Evolutionary conservation across 495 filamentous ascomycete genomes (phyloP).

Genomic region (Penicillium alfredii): DNA sequence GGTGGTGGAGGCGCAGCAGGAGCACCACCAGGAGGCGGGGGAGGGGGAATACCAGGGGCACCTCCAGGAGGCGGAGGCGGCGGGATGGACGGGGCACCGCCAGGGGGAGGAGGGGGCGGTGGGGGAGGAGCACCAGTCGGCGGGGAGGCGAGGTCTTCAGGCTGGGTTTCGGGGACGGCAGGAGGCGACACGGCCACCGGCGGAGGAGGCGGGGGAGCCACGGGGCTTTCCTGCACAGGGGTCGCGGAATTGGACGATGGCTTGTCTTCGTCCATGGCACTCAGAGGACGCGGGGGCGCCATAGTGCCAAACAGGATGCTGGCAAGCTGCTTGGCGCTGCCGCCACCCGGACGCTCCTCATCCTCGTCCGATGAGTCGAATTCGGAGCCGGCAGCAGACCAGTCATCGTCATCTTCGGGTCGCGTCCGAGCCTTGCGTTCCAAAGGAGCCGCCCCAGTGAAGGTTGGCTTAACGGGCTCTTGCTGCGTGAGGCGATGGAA

Average conservation of each 20-base stretch:
- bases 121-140: slow-evolving; percentile 24
- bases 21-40: slow-evolving; percentile 24
- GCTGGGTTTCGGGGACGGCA: slow-evolving; percentile 27
- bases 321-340: slow-evolving; percentile 83
- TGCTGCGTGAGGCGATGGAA: slow-evolving; percentile 79
- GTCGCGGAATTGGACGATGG: slow-evolving; percentile 38
- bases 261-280: slow-evolving; percentile 66
- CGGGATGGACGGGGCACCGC: slow-evolving; percentile 21
- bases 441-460: slow-evolving; percentile 32
- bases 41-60: slow-evolving; percentile 19
- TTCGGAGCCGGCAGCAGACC: slow-evolving; percentile 78
- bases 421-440: slow-evolving; percentile 49
- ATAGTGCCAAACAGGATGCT: slow-evolving; percentile 95
- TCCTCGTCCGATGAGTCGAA: slow-evolving; percentile 65
- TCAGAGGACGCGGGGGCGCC: slow-evolving; percentile 86
- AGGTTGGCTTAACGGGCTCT: slow-evolving; percentile 30
- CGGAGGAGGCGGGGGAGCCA: slow-evolving; percentile 24
- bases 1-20: no score
- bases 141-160: slow-evolving; percentile 29
- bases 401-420: slow-evolving; percentile 79
- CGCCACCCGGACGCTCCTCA: slow-evolving; percentile 66
- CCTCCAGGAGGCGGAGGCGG: slow-evolving; percentile 37
- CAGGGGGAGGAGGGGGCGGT: slow-evolving; percentile 26
- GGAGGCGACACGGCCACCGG: slow-evolving; percentile 29
- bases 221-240: slow-evolving; percentile 32